phyloP scores from a whole-genome alignment of 2,329 filamentous ascomycete genomes.

The Pyricularia grisea region DNA sequence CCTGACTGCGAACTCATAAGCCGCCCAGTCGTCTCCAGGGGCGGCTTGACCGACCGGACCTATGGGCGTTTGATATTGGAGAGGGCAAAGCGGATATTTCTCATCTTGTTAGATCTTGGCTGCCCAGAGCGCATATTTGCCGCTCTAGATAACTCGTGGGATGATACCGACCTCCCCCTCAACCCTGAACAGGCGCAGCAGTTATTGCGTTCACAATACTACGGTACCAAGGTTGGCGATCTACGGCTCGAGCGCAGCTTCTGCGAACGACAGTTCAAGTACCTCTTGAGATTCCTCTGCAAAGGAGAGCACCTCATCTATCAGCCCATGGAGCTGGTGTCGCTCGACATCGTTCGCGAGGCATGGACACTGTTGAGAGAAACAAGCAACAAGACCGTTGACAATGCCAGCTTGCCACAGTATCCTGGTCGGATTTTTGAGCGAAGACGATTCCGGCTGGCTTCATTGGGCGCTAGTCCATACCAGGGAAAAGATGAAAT shows the following conservation, averaged over 20 bases:
- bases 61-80: slow-evolving; percentile 71
- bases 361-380: slow-evolving; percentile 33
- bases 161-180: slow-evolving; percentile 66
- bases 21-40: slow-evolving; percentile 55
- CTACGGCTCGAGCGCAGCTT: slow-evolving; percentile 56
- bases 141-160: slow-evolving; percentile 67
- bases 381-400: slow-evolving; percentile 26
- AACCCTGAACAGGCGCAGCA: slow-evolving; percentile 51
- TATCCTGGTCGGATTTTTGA: slow-evolving; percentile 46
- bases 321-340: slow-evolving; percentile 57
- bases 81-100: slow-evolving; percentile 59
- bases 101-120: slow-evolving; percentile 61
- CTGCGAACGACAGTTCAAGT: slow-evolving; percentile 61
- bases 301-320: slow-evolving; percentile 55
- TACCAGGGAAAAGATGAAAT: slow-evolving; percentile 44
- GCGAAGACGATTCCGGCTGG: slow-evolving; percentile 34
- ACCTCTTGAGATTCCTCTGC: slow-evolving; percentile 54
- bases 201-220: not conserved
- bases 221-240: not conserved
- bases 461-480: slow-evolving; percentile 37
- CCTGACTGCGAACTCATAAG: slow-evolving; percentile 55
- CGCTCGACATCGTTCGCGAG: slow-evolving; percentile 55
- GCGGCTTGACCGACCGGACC: slow-evolving; percentile 59
- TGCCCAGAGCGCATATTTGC: slow-evolving; percentile 67
- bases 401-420: slow-evolving; percentile 56